These are phyloP conservation scores for Vachellia pachyceras DNA, from an alignment of 306 rosid genomes.

Conservation along the genomic window DNA sequence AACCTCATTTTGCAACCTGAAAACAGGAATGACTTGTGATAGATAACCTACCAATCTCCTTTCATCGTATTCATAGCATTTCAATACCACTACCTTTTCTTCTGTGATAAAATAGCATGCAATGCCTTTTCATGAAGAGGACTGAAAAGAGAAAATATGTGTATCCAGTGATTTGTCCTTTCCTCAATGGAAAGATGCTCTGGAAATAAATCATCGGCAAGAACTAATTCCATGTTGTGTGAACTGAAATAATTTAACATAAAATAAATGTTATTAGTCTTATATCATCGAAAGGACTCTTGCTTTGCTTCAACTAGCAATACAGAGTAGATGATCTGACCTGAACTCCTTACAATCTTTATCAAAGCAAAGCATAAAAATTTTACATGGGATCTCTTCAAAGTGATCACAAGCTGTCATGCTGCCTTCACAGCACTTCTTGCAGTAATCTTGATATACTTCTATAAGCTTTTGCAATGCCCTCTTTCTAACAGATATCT, in stretches of 20 bases:
- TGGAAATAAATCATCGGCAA: constrained; percentile 78
- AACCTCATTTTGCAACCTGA: constrained; percentile 88
- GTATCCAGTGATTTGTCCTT: constrained; percentile 90
- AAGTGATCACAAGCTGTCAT: constrained; percentile 58
- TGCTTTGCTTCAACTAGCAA: constrained; percentile 38
- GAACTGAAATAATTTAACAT: constrained; percentile 52
- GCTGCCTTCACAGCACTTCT: constrained; percentile 71
- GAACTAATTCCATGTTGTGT: constrained; percentile 80
- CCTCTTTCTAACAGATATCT: constrained; percentile 79
- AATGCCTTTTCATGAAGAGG: constrained; percentile 72
- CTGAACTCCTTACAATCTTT: constrained; percentile 91
- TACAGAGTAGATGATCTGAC: constrained; percentile 49
- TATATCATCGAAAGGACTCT: constrained; percentile 24
- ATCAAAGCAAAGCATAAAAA: constrained; percentile 89
- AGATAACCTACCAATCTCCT: constrained; percentile 1
- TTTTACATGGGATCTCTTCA: constrained; percentile 87
- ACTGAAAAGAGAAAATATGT: constrained; percentile 73
- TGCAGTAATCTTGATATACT: constrained; percentile 78
- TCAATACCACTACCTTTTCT: constrained; percentile 67
- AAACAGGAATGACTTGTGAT: constrained; percentile 43
- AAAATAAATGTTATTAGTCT: constrained; percentile 22
- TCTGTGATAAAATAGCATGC: constrained; percentile 69
- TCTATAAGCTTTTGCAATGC: constrained; percentile 78
- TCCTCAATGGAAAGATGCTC: constrained; percentile 63
- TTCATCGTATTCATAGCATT: constrained; percentile 28